A percentile compares a stretch with the other conserved stretches of the same genome.
Conservation (phyloP, 495 filamentous ascomycete genomes). For the Neurospora sp. region DNA sequence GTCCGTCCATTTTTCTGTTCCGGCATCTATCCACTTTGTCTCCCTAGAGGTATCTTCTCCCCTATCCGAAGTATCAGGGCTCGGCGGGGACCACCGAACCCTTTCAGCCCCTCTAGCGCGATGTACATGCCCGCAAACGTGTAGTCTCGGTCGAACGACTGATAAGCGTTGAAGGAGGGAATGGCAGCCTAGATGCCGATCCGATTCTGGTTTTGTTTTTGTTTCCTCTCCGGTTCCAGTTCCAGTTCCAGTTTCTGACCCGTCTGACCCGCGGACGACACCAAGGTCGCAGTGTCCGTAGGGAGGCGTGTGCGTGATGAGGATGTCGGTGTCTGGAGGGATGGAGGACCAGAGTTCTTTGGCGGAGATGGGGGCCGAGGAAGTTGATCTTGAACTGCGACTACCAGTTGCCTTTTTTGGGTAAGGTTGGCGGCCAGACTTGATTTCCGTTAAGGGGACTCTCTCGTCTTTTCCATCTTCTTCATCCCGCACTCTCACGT, state of each 20-base stretch:
- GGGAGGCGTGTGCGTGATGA: slow-evolving; percentile 77
- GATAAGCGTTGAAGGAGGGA: slow-evolving; percentile 58
- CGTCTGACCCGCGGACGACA: slow-evolving; percentile 22
- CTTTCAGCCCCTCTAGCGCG: slow-evolving; percentile 48
- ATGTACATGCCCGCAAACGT: slow-evolving; percentile 88
- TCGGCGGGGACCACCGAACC: slow-evolving; percentile 40
- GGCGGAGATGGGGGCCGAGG: too few relatives aligned
- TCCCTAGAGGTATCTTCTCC: slow-evolving; percentile 17
- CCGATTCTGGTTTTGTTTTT: slow-evolving; percentile 1
- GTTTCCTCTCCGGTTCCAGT: neutral
- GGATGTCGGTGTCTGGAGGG: slow-evolving; percentile 62
- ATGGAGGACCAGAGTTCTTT: slow-evolving; percentile 44
- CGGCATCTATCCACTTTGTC: slow-evolving; percentile 15
- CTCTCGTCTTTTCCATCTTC: too few relatives aligned
- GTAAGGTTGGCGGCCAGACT: too few relatives aligned
- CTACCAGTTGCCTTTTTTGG: too few relatives aligned
- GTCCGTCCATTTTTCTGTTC: slow-evolving; percentile 28
- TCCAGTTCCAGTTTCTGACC: too few relatives aligned
- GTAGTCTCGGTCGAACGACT: slow-evolving; percentile 66
- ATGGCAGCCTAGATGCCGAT: slow-evolving; percentile 49
- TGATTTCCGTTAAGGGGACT: too few relatives aligned
- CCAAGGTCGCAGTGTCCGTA: slow-evolving; percentile 61
- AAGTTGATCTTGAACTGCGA: too few relatives aligned
- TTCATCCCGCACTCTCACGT: neutral
- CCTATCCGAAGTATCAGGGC: neutral